phyloP scores from a whole-genome alignment of 306 rosid species.

The Sophora flavescens region DNA sequence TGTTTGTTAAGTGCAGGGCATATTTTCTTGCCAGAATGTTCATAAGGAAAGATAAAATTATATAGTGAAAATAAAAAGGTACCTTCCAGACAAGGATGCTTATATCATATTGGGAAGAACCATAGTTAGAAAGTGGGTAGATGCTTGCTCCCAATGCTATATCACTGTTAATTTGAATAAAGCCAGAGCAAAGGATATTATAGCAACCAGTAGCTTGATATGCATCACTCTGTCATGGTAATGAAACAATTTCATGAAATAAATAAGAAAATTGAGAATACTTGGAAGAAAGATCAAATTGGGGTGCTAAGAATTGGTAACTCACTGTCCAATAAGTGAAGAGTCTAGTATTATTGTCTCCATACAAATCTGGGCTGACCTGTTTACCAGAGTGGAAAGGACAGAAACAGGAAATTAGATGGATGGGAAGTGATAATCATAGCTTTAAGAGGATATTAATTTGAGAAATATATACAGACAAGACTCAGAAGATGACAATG shows the following conservation, averaged over 20 bases:
- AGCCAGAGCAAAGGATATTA: constrained; percentile 68
- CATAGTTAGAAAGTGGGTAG: constrained; percentile 60
- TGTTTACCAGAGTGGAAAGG: constrained; percentile 42
- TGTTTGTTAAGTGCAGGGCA: constrained; percentile 36
- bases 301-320: constrained; percentile 24
- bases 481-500: constrained; percentile 36
- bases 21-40: constrained; percentile 47
- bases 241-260: constrained; percentile 32
- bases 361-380: constrained; percentile 69
- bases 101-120: constrained; percentile 65
- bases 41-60: constrained; percentile 45
- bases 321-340: constrained; percentile 72
- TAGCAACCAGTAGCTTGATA: constrained; percentile 77
- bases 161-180: constrained; percentile 62
- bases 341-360: constrained; percentile 66
- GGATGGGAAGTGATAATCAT: constrained; percentile 9
- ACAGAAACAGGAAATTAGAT: constrained; percentile 38
- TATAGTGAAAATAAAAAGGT: not conserved
- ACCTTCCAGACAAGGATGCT: constrained; percentile 71
- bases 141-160: constrained; percentile 68
- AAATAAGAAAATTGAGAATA: constrained; percentile 25
- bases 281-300: constrained; percentile 28
- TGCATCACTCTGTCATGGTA: constrained; percentile 63
- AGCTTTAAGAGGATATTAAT: constrained; percentile 30
- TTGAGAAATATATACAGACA: constrained; percentile 19